Base-by-base conservation (phyloP, 805 yeast genomes). In the Pichia thaimueangensis region DNA sequence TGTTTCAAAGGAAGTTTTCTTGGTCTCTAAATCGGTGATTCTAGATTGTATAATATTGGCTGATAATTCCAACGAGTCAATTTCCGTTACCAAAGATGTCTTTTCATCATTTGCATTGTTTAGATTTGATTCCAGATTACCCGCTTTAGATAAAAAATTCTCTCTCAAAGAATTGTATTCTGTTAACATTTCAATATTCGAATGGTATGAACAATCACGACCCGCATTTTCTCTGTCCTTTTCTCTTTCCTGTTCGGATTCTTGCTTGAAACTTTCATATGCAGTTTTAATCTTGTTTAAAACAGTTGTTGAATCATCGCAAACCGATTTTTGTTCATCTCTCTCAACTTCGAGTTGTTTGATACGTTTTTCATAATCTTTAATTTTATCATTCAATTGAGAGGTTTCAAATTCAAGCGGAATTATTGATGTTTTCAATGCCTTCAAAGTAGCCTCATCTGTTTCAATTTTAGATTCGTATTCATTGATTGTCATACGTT, bases 101-200 rank as follows among this genome's bases (percentile, higher is more conserved):
- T 70, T 49, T 24, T 76, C 73, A 4, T 69, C 74, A 45, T 66
- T 69, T 24, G 76, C 50, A 3, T 69, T 62, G 22, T 76, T 52
- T 33, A 71, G 60, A 45, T 75, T 80, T 24, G 71, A 72, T 51
- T 80, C 76, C n/a, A 70, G 51, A 35, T 74, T 76, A 13, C 86
- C 87, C 0, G 70, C 74, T 28, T 64, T 63, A 25, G 75, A 64
- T 40, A 84, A 60, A 51, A 74, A 86, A 39, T 66, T 49, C 29
- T 74, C 76, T 55, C 85, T 73, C 44, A 86, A 62, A 1, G 44
- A 20, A 32, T 78, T 78, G 57, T 86, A 87, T 35, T 77, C 80
- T 23, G 63, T 59, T 32, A 76, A 64, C 37, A 76, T 82, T 10
- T 70, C 77, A 1, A 68, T 66, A 13, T 76, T 65, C 23, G 84